Percentiles rank a stretch among this genome's conserved stretches.
phyloP scores from a whole-genome alignment of 805 yeast genomes.

The Ogataea pilisensis region DNA sequence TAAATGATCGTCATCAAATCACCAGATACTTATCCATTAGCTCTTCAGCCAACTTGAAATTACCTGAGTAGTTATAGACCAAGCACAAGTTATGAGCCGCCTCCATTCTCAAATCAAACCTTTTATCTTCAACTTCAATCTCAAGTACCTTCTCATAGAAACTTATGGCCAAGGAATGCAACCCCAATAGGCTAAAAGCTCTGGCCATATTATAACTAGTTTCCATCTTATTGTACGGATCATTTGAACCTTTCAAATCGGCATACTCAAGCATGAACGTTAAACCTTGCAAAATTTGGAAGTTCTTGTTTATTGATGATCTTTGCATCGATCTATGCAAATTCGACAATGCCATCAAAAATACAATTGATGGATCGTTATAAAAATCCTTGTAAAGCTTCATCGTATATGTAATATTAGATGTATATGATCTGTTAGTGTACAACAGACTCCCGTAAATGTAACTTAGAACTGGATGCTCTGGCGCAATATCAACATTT shows the following conservation, averaged over 20 bases:
- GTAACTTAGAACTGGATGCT: slow-evolving; percentile 58
- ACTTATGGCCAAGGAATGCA: slow-evolving; percentile 65
- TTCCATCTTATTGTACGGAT: slow-evolving; percentile 62
- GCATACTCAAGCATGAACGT: slow-evolving; percentile 72
- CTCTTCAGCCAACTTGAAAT: slow-evolving; percentile 55
- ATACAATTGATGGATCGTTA: slow-evolving; percentile 73
- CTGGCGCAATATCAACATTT: slow-evolving; percentile 41
- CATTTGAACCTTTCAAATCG: slow-evolving; percentile 34
- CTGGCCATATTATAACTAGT: slow-evolving; percentile 80
- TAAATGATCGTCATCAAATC: too few species aligned
- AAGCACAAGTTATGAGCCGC: slow-evolving; percentile 82
- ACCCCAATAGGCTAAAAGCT: slow-evolving; percentile 77
- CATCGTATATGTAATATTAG: slow-evolving; percentile 74
- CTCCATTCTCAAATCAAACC: slow-evolving; percentile 56
- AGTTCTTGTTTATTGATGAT: slow-evolving; percentile 77
- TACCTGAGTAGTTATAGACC: slow-evolving; percentile 75
- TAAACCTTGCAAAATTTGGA: slow-evolving; percentile 84
- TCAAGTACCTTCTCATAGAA: slow-evolving; percentile 69
- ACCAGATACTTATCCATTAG: slow-evolving; percentile 62
- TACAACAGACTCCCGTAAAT: slow-evolving; percentile 79
- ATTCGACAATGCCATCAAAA: slow-evolving; percentile 74
- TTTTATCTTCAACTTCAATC: slow-evolving; percentile 40
- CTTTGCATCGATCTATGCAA: slow-evolving; percentile 91
- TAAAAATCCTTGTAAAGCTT: slow-evolving; percentile 65
- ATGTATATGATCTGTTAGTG: slow-evolving; percentile 75